Conservation (phyloP, 208 protist species). For the Trichomonas gallinae region DNA sequence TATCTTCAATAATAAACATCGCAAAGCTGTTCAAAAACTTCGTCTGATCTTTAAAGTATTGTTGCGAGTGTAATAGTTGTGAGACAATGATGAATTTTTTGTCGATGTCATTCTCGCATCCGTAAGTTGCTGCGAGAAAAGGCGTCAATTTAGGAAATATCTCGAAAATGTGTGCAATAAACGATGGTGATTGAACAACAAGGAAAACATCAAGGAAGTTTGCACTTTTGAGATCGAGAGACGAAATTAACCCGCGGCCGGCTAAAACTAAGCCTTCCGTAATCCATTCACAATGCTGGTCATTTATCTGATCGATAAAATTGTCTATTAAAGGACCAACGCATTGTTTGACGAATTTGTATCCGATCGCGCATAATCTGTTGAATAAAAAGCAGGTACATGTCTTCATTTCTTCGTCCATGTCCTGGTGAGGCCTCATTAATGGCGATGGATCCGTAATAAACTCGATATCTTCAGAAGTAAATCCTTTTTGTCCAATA, state of each 20-base stretch:
- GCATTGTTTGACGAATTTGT: not conserved
- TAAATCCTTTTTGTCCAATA: not conserved
- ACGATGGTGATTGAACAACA: not conserved
- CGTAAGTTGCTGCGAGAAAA: not conserved
- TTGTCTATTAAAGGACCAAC: not conserved
- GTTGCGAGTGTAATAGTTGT: not conserved
- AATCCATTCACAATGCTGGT: not conserved
- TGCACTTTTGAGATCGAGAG: not conserved
- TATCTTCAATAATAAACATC: not conserved
- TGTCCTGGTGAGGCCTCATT: not conserved
- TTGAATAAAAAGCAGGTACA: not conserved
- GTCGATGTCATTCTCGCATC: not conserved
- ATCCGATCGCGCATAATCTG: not conserved
- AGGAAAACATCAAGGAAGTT: not conserved
- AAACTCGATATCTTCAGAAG: not conserved
- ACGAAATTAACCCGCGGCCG: not conserved
- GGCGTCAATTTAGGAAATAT: not conserved
- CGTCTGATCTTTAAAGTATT: not conserved
- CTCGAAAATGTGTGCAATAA: not conserved
- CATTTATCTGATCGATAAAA: not conserved
- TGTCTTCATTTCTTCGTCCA: not conserved
- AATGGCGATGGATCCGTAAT: not conserved
- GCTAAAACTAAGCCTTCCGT: not conserved
- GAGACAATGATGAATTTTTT: not conserved
- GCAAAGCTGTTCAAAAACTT: not conserved